These are phyloP conservation scores for Neonectria neomacrospora DNA, from an alignment of 2,329 filamentous ascomycete genomes.

Conservation along the genomic window DNA sequence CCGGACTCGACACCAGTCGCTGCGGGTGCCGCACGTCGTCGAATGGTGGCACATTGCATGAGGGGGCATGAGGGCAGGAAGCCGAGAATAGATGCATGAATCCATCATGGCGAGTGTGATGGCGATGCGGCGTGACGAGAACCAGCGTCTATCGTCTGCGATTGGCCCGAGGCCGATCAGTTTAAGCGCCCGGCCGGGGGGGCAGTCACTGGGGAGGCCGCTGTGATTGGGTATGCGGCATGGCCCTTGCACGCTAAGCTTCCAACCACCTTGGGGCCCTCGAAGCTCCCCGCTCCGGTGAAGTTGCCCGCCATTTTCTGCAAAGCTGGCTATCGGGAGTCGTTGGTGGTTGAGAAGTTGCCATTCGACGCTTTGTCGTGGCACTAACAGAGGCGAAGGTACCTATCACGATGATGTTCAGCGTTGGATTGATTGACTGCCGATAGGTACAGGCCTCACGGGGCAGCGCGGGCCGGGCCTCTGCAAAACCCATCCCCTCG, in stretches of 20 bases:
- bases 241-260: constrained; percentile 5
- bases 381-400: constrained; percentile 4
- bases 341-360: neutral
- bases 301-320: constrained; percentile 7
- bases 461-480: constrained; percentile 2
- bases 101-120: constrained; percentile 45
- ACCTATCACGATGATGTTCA: constrained; percentile 3
- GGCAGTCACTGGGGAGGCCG: constrained; percentile 8
- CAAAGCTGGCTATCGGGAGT: neutral
- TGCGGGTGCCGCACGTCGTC: constrained; percentile 26
- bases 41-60: constrained; percentile 53
- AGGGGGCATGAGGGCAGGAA: constrained; percentile 39
- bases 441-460: neutral
- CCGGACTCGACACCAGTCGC: constrained; percentile 30
- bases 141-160: constrained; percentile 43
- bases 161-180: constrained; percentile 53
- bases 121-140: constrained; percentile 40
- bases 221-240: constrained; percentile 36
- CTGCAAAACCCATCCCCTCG: constrained; percentile 16
- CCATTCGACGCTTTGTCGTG: constrained; percentile 4
- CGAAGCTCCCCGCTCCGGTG: constrained; percentile 10
- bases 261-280: constrained; percentile 12
- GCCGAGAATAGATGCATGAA: constrained; percentile 51
- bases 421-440: neutral
- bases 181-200: constrained; percentile 53